Percentiles rank a stretch among this genome's conserved stretches.
phyloP scores from a whole-genome alignment of 768 basidiomycete genomes.

The Steccherinum ochraceum region DNA sequence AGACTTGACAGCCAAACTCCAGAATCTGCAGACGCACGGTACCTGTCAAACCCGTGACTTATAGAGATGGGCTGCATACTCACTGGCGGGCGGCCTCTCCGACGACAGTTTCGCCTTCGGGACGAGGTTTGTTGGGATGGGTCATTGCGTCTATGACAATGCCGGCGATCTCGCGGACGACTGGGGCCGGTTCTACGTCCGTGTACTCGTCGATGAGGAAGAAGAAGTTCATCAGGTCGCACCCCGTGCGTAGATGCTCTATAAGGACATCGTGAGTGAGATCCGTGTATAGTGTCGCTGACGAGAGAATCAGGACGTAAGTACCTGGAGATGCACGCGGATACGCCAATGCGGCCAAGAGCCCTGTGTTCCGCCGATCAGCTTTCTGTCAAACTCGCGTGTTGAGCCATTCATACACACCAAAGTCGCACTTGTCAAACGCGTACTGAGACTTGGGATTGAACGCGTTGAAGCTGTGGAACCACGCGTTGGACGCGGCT shows the following conservation, averaged over 20 bases:
- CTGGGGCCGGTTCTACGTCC: constrained; percentile 8
- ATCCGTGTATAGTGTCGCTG: too few species aligned
- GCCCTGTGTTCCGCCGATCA: neutral
- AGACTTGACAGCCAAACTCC: constrained; percentile 1
- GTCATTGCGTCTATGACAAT: constrained; percentile 17
- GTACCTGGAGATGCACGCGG: neutral
- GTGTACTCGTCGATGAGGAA: constrained; percentile 23
- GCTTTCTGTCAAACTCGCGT: neutral
- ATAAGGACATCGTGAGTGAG: neutral
- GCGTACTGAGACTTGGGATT: neutral
- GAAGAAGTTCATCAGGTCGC: constrained; percentile 6
- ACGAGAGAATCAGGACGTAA: neutral
- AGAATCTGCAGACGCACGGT: constrained; percentile 8
- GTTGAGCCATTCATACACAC: neutral
- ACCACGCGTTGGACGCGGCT: constrained; percentile 1
- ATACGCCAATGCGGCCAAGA: neutral
- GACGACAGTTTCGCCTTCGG: constrained; percentile 14
- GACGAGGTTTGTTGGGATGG: constrained; percentile 17
- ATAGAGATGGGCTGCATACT: neutral
- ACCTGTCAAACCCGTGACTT: neutral
- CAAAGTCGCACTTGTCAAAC: constrained; percentile 2
- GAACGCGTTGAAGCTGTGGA: neutral
- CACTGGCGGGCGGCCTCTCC: constrained; percentile 19
- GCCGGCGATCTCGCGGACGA: constrained; percentile 11
- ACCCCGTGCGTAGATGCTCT: constrained; percentile 1